Evolutionary conservation across 768 basidiomycete genomes (phyloP), one percentile per base, ranked within the genome.

Genomic region (Leucogyrophana mollusca): DNA sequence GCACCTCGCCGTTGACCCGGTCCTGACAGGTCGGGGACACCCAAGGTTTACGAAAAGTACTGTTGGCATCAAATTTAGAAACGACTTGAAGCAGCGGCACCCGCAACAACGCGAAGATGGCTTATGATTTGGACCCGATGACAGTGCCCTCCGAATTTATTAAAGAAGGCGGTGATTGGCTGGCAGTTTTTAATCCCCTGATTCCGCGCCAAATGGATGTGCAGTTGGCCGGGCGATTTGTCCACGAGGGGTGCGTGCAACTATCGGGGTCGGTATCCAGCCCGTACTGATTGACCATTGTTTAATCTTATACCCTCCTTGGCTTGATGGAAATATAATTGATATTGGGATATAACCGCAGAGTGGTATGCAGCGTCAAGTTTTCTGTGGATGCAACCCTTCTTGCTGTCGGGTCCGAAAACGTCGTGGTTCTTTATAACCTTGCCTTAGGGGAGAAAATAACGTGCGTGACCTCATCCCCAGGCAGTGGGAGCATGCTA

Each of bases 161-260:
- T 33, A 69, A 79, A 59, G 76, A 79, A 52, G 77, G 77, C 4
- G 54, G 60, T 21, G 78, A 79, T 33, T 81, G 79, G 79, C 62
- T 77, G 27, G 76, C 73, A 14, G 69, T 78, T 33, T 79, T 78
- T 68, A 79, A 76, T 57, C 70, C 74, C 40, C 70, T 73, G 42
- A 70, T 69, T 14, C 62, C 51, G 9, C 73, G 76, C 55, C 68
- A 72, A 56, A 68, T 80, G 55, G 78, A 81, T 50, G 74, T 80
- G 24, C 64, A 65, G n/a, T 58, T 77, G 43, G 62, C 65, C 6
- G 68, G 70, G 45, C 69, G 68, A 10, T 56, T 74, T 20, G 61
- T 63, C n/a, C 73, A 73, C 43, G 71, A 74, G 14, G 47, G 38
- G 52, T 74, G 72, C 33, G 76, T 76, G 3, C 75, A 30, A n/a